A percentile compares a stretch with the other conserved stretches of the same genome.
These are phyloP conservation scores for Cucurbitaria berberidis DNA, from an alignment of 2,329 filamentous ascomycete species.

Conservation along the genomic window DNA sequence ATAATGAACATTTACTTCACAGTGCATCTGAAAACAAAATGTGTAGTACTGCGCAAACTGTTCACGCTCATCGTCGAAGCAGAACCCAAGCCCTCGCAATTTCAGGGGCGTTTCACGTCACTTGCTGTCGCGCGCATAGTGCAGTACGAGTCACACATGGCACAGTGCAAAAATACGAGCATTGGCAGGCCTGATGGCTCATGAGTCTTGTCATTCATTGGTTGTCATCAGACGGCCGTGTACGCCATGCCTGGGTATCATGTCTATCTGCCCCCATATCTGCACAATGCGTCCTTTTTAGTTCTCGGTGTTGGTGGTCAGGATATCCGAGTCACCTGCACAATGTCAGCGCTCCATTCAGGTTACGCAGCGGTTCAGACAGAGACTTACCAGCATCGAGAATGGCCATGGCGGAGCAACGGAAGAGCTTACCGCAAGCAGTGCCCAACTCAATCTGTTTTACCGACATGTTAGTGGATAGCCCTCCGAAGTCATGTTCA, in stretches of 20 bases:
- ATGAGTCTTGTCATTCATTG: constrained; percentile 37
- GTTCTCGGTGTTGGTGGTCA: constrained; percentile 70
- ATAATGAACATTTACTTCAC: too few relatives aligned
- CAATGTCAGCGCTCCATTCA: constrained; percentile 17
- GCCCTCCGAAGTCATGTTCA: constrained; percentile 85
- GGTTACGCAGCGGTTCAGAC: not conserved
- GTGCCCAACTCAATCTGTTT: constrained; percentile 97
- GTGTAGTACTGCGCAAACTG: not conserved
- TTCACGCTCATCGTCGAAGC: not conserved
- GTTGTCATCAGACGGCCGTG: constrained; percentile 29
- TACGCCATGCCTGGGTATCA: constrained; percentile 35
- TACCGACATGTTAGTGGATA: constrained; percentile 62
- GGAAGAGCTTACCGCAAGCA: constrained; percentile 98
- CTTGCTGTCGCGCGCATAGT: not conserved
- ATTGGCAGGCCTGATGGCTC: constrained; percentile 21
- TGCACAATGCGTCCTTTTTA: constrained; percentile 18
- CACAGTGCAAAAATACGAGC: constrained; percentile 1
- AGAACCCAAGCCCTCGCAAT: not conserved
- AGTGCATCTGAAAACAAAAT: too few relatives aligned
- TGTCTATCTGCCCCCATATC: constrained; percentile 22
- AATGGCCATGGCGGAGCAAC: constrained; percentile 96
- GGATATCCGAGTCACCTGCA: constrained; percentile 82
- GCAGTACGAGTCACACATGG: constrained; percentile 10
- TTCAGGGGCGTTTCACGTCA: not conserved
- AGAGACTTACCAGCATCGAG: constrained; percentile 76